Evolutionary conservation across 176 grass and related monocot species (phyloP).

Genomic region (Pontederia crassipes): DNA sequence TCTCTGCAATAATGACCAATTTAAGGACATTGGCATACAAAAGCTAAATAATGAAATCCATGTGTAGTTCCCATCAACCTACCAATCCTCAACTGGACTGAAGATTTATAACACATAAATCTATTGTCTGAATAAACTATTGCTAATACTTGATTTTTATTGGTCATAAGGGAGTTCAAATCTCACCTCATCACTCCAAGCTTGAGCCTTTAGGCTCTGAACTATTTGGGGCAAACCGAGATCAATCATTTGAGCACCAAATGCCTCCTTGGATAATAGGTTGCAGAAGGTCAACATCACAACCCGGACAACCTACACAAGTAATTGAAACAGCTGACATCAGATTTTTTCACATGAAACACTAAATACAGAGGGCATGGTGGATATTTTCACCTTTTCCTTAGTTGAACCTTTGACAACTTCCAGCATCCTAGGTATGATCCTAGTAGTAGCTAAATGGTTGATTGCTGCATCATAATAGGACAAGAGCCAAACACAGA

Average conservation of each 20-base stretch:
- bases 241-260: slow-evolving; percentile 96
- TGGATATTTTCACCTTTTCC: slow-evolving; percentile 56
- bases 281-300: slow-evolving; percentile 74
- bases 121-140: no score
- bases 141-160: no score
- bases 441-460: slow-evolving; percentile 80
- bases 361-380: neutral
- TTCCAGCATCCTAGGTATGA: slow-evolving; percentile 78
- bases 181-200: slow-evolving; percentile 94
- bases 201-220: slow-evolving; percentile 92
- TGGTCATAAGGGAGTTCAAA: neutral
- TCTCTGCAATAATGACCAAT: no score
- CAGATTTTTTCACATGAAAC: neutral
- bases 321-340: neutral
- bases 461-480: slow-evolving; percentile 81
- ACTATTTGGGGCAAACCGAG: slow-evolving; percentile 84
- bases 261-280: slow-evolving; percentile 64
- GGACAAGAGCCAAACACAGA: slow-evolving; percentile 95
- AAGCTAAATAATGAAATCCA: no score
- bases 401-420: slow-evolving; percentile 96
- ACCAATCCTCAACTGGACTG: no score
- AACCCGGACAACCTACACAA: slow-evolving; percentile 82
- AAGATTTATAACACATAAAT: no score
- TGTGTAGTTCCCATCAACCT: no score
- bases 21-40: no score